Evolutionary conservation across 2,329 filamentous ascomycete species (phyloP), one percentile per base, ranked within the genome.

Genomic region (Fusarium sp.): DNA sequence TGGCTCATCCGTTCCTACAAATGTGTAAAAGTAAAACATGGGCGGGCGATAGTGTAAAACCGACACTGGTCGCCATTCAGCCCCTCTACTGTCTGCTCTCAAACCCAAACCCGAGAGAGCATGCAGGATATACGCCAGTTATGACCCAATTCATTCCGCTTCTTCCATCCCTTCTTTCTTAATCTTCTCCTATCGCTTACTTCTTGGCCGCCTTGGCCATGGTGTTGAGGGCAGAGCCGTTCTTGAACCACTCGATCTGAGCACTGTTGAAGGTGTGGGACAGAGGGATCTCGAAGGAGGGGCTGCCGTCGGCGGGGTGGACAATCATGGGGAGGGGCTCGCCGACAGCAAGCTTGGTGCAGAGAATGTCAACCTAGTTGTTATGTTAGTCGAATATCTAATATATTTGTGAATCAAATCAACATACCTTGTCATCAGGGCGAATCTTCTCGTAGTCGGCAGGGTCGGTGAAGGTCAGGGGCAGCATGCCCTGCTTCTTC

Each of bases 401-500:
- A 34, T n/a, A 52, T 34, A 2, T 11, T 11, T 27, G 18, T 13
- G 44, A 9, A 27, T 2, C 11, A n/a, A 28, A 7, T 23, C 23
- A 69, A 79, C 79, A 75, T 79, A 87, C 91, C 85, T 92, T 95
- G 88, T 97, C 96, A 67, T 96, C 91, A 73, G 94, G 93, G 81
- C 92, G 90, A 83, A 99, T 95, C 90, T 94, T 97, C 83, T 99
- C 96, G 84, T 99, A 99, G 84, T 99, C 96, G 81, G 92, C 95
- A 61, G 95, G 95, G 81, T 98, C 91, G 62, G 90, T 85, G 86
- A 99, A 99, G 77, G 95, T 98, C 73, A 99, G 89, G 78, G 96
- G 96, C 86, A 99, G 93, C 95, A 99, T 98, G 85, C 96, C 96
- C 90, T 99, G 96, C 92, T 99, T 99, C 94, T 99, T 99, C 87